Evolutionary conservation across 2,329 filamentous ascomycete genomes (phyloP).

Genomic region (Curvularia hawaiiensis): DNA sequence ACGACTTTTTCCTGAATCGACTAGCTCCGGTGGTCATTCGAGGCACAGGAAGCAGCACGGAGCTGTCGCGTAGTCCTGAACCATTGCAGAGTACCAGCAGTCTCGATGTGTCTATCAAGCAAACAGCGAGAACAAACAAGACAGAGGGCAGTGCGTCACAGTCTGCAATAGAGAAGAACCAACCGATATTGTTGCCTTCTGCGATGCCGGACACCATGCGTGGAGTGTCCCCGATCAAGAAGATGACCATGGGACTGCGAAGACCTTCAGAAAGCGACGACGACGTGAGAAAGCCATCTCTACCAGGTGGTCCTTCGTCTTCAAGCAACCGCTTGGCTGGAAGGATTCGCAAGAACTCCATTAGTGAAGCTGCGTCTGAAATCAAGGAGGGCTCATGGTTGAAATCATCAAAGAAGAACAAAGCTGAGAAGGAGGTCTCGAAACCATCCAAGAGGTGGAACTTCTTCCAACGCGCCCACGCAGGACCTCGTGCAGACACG

Average conservation of each 20-base stretch:
- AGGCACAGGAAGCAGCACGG: slow-evolving; percentile 50
- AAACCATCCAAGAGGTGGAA: slow-evolving; percentile 60
- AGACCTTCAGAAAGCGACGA: slow-evolving; percentile 47
- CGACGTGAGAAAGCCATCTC: slow-evolving; percentile 41
- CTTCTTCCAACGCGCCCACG: slow-evolving; percentile 61
- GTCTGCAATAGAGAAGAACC: slow-evolving; percentile 23
- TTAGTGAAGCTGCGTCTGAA: slow-evolving; percentile 28
- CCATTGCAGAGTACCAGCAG: slow-evolving; percentile 45
- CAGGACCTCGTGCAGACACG: slow-evolving; percentile 45
- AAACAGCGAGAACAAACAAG: slow-evolving; percentile 25
- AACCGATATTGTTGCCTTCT: slow-evolving; percentile 43
- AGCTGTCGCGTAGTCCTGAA: slow-evolving; percentile 44
- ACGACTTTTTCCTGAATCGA: slow-evolving; percentile 53
- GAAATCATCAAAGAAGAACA: slow-evolving; percentile 40
- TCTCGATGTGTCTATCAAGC: slow-evolving; percentile 33
- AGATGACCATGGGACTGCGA: slow-evolving; percentile 29
- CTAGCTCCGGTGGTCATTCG: slow-evolving; percentile 53
- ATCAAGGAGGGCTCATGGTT: slow-evolving; percentile 49
- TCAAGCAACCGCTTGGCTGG: slow-evolving; percentile 20
- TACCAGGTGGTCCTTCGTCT: slow-evolving; percentile 30
- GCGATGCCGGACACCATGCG: slow-evolving; percentile 46
- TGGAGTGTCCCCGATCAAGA: slow-evolving; percentile 40
- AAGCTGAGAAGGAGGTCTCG: slow-evolving; percentile 32
- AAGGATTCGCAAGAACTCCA: slow-evolving; percentile 36
- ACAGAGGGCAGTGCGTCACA: slow-evolving; percentile 26